phyloP scores from a whole-genome alignment of 768 basidiomycete genomes.

The Daedalea quercina region DNA sequence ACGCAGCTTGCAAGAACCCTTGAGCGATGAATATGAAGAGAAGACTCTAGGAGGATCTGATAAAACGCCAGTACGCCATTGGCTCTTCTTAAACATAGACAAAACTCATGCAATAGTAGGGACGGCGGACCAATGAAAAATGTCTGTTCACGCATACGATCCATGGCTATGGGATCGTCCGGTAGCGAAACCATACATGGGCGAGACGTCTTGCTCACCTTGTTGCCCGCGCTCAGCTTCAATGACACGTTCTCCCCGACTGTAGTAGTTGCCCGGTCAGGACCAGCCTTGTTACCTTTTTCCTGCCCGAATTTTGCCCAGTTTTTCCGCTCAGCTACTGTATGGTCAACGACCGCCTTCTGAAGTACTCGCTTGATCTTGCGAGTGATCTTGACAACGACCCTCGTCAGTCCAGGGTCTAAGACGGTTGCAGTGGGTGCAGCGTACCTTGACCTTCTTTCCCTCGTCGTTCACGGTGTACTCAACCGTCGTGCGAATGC shows the following conservation, averaged over 20 bases:
- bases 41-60: too few species aligned
- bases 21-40: too few species aligned
- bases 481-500: constrained; percentile 79
- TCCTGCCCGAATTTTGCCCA: constrained; percentile 95
- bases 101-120: too few species aligned
- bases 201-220: constrained; percentile 32
- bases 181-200: neutral
- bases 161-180: neutral
- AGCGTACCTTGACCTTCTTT: constrained; percentile 83
- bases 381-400: constrained; percentile 63
- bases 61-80: too few species aligned
- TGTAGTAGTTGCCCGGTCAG: constrained; percentile 90
- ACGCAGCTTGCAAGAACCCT: too few species aligned
- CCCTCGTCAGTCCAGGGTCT: neutral
- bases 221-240: constrained; percentile 49
- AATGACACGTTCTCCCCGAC: constrained; percentile 71
- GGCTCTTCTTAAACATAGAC: too few species aligned
- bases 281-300: constrained; percentile 79
- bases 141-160: too few species aligned
- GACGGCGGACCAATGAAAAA: too few species aligned
- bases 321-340: constrained; percentile 87
- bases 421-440: neutral
- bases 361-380: constrained; percentile 82
- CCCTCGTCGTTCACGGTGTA: constrained; percentile 87
- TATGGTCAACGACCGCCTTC: constrained; percentile 89